Evolutionary conservation across 345 rosid species (phyloP).

Genomic region (Passiflora organensis): DNA sequence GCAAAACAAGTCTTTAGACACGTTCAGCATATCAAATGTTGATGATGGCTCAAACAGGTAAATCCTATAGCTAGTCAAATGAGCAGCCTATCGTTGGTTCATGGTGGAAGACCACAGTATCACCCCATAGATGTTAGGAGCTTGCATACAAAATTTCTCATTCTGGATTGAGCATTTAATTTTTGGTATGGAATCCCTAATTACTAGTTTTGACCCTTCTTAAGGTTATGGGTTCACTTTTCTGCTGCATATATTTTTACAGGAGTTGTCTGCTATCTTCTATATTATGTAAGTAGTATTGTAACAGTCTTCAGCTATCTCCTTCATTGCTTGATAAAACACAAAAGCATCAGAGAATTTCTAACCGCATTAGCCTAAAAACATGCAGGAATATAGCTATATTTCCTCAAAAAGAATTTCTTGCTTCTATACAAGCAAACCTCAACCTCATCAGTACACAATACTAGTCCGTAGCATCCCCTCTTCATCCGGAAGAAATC

Average conservation of each 20-base stretch:
- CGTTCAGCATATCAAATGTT: slow-evolving; percentile 84
- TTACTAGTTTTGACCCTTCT: slow-evolving; percentile 23
- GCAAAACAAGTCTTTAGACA: slow-evolving; percentile 62
- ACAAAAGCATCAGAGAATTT: slow-evolving; percentile 4
- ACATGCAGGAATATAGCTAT: slow-evolving; percentile 60
- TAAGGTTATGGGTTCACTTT: slow-evolving; percentile 96
- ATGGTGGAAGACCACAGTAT: too few relatives aligned
- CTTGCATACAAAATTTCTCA: too few relatives aligned
- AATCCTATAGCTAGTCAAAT: neutral
- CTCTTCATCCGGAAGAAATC: slow-evolving; percentile 39
- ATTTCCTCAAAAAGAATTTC: slow-evolving; percentile 58
- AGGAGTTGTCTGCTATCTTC: slow-evolving; percentile 81
- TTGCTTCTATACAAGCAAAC: slow-evolving; percentile 64
- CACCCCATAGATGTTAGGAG: too few relatives aligned
- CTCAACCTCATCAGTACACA: slow-evolving; percentile 70
- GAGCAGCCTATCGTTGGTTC: neutral
- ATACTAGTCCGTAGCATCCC: slow-evolving; percentile 74
- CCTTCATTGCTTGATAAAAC: neutral
- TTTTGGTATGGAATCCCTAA: slow-evolving; percentile 21
- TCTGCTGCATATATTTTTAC: slow-evolving; percentile 82
- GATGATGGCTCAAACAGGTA: slow-evolving; percentile 79
- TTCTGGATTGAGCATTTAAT: neutral
- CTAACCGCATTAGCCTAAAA: slow-evolving; percentile 7
- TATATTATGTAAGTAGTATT: slow-evolving; percentile 58
- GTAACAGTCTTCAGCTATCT: slow-evolving; percentile 6